phyloP scores from a whole-genome alignment of 768 basidiomycete genomes.

The Russula ochroleuca region DNA sequence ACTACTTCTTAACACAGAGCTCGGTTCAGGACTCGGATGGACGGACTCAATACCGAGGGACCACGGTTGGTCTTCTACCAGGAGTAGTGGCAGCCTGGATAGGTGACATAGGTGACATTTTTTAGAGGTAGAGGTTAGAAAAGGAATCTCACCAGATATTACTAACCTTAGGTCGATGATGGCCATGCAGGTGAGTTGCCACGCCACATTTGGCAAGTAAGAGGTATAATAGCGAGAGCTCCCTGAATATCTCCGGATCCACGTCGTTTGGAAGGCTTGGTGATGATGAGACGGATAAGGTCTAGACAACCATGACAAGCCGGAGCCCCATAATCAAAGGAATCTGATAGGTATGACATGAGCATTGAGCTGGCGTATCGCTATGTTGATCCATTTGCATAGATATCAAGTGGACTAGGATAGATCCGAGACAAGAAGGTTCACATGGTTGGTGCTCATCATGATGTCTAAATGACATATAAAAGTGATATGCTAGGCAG shows the following conservation, averaged over 20 bases:
- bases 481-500: neutral
- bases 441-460: neutral
- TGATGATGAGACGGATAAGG: neutral
- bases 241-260: neutral
- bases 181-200: neutral
- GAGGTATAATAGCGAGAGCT: neutral
- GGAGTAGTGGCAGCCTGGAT: too few relatives aligned
- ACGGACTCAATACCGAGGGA: neutral
- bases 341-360: neutral
- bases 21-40: too few relatives aligned
- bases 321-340: neutral
- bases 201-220: neutral
- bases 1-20: neutral
- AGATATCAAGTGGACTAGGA: neutral
- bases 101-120: too few relatives aligned
- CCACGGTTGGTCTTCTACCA: neutral
- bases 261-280: neutral
- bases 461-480: neutral
- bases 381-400: neutral
- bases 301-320: neutral
- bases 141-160: too few relatives aligned
- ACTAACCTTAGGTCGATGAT: too few relatives aligned
- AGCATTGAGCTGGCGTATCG: neutral
- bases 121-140: too few relatives aligned
- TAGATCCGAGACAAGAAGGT: neutral